Evolutionary conservation across 768 basidiomycete species (phyloP), one percentile per base, ranked within the genome.

Genomic region (Auricularia heimuer): DNA sequence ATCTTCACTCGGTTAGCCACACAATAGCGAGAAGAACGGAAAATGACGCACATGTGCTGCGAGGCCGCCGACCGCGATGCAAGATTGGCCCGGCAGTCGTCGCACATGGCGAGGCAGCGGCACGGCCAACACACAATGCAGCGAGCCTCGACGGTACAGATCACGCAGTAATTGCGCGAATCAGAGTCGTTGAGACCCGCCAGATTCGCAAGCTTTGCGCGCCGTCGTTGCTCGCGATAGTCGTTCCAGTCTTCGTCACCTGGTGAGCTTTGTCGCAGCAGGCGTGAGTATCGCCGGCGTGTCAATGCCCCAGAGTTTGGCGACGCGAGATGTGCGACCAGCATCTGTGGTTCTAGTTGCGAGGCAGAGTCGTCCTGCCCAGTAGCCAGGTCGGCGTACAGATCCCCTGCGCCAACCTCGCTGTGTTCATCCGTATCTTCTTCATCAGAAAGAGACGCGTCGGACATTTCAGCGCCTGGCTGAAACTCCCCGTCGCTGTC

Each of bases 101-200:
- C 84, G 69, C 87, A 88, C 74, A 88, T 78, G 3, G 84, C 80
- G 33, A 88, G 74, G 69, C 87, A 89, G 87, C 89, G 82, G 72
- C 89, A 91, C n/a, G 89, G 89, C 89, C 89, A 92, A 69, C 88
- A 91, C 62, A 92, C 88, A 65, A 92, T 81, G 70, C 88, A 83
- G 61, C 89, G 76, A 34, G 80, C 76, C 65, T 86, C 86, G n/a
- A 77, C 76, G 34, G 85, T 88, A 69, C 89, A 92, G 61, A 92
- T 81, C 4, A 92, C 89, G 70, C 90, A 92, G 34, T 75, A 71
- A 34, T 76, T 69, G 65, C 77, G 54, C 62, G 68, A 68, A 51
- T 77, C 68, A 66, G 34, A 37, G 24, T 39, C 16, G 16, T 8
- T 35, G 12, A 6, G n/a, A 63, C 10, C 69, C 68, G 54, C 65